These are phyloP conservation scores for Trichosporon asahii DNA, from an alignment of 1,284 basidiomycete species.

Conservation along the genomic window DNA sequence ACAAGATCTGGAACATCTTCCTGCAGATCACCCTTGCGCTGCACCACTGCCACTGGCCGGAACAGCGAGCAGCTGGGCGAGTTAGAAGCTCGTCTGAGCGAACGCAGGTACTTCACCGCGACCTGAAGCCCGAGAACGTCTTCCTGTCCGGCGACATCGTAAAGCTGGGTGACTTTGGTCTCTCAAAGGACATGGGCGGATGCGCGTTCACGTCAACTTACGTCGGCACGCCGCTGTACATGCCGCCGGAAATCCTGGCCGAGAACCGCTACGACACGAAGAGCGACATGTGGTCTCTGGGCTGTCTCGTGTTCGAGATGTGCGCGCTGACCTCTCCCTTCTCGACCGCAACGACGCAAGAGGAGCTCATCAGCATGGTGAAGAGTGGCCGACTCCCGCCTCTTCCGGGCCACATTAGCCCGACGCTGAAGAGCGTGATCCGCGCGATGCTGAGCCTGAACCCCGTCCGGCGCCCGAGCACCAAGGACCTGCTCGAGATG, in stretches of 20 bases:
- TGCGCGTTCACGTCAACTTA: constrained; percentile 91
- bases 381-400: constrained; percentile 46
- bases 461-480: constrained; percentile 44
- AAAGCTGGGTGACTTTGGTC: constrained; percentile 93
- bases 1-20: constrained; percentile 91
- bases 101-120: constrained; percentile 80
- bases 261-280: constrained; percentile 96
- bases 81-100: constrained; percentile 6
- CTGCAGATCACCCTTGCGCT: constrained; percentile 88
- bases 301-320: constrained; percentile 92
- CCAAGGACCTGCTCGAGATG: constrained; percentile 48
- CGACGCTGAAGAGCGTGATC: constrained; percentile 41
- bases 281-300: constrained; percentile 96
- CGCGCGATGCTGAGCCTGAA: constrained; percentile 48
- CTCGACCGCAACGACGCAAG: constrained; percentile 46
- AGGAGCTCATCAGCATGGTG: constrained; percentile 49
- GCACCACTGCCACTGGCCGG: constrained; percentile 74
- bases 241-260: constrained; percentile 96
- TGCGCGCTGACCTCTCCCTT: constrained; percentile 70
- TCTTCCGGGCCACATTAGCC: constrained; percentile 42
- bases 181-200: constrained; percentile 84
- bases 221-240: constrained; percentile 97
- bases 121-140: constrained; percentile 90
- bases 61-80: constrained; percentile 28
- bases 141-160: constrained; percentile 57